Conservation (phyloP, 192 early-diverging fungal genomes). For the Phycomyces nitens region DNA sequence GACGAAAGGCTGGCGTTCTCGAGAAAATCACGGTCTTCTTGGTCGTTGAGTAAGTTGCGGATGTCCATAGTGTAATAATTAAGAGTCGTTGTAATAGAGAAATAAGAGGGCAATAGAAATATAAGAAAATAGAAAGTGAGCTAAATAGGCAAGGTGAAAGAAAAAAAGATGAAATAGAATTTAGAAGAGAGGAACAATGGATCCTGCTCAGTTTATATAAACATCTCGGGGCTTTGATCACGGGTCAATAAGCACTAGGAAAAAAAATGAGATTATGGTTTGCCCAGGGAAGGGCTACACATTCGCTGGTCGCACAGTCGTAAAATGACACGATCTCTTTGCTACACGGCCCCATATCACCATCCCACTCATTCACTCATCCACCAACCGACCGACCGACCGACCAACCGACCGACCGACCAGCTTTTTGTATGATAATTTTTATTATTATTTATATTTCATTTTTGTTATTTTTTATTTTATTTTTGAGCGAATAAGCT, state of each 20-base stretch:
- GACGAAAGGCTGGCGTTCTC: constrained; percentile 17
- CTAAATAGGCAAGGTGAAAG: constrained; percentile 3
- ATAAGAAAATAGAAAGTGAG: background rate
- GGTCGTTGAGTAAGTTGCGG: constrained; percentile 33
- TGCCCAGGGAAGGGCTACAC: constrained; percentile 4
- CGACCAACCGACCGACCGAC: no score
- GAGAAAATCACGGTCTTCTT: constrained; percentile 13
- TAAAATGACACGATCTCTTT: constrained; percentile 6
- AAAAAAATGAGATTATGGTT: constrained; percentile 6
- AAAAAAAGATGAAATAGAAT: background rate
- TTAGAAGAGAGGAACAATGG: background rate
- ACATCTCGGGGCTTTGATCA: background rate
- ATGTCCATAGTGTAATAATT: constrained; percentile 30
- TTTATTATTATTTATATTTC: no score
- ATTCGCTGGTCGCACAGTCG: background rate
- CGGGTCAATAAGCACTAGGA: background rate
- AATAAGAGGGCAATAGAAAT: background rate
- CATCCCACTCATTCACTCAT: background rate
- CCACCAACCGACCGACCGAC: no score
- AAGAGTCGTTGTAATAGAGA: background rate
- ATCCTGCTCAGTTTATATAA: constrained; percentile 6
- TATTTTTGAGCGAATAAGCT: no score
- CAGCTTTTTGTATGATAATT: no score
- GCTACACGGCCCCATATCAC: background rate
- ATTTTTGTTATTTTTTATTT: no score